Base-by-base conservation (phyloP, 352 stramenopile species). In the Vaucheria bursata region DNA sequence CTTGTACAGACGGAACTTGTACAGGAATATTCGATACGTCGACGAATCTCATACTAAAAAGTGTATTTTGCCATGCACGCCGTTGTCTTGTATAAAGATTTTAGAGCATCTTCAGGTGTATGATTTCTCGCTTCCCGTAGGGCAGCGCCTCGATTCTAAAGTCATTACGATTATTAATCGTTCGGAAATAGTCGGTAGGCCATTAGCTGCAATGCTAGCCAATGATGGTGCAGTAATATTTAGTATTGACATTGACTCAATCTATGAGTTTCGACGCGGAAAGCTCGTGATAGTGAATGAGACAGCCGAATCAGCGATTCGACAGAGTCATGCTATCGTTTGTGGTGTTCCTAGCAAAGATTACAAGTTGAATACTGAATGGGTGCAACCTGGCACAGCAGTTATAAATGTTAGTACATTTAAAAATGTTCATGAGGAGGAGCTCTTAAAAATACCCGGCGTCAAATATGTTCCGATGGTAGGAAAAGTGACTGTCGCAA, bases 161-260 rank as follows among this genome's bases (percentile, higher is more conserved):
- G 93, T 88, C 74, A 90, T 97, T 64, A 97, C 93, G 68, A 94
- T 98, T 67, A 94, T 98, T 79, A 98, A 98, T 88, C 90, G 94
- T 73, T 97, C 92, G 45, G 94, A 98, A 84, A 97, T 98, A 79
- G 87, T 98, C 6, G 94, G 94, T 12, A 87, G 94, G 12, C 94
- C 94, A 31, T 84, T 98, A 33, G 93, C 93, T 3, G 93, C 91
- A 5, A 96, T 98, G 88, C 89, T 98, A 18, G 92, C 94, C 1
- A 95, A 97, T 83, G 91, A 97, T 80, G 94, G 93, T 25, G 93
- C 92, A 12, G 77, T 39, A 65, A 93, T 98, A 1, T 98, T 94
- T 87, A 96, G 89, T 45, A 88, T 97, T 38, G 93, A 98, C 87
- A 94, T 97, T 36, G 87, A 97, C 85, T 98, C 93, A 69, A 92